Evolutionary conservation across 2,329 filamentous ascomycete species (phyloP), one percentile per base, ranked within the genome.

Genomic region (Aspergillus pseudonomiae): DNA sequence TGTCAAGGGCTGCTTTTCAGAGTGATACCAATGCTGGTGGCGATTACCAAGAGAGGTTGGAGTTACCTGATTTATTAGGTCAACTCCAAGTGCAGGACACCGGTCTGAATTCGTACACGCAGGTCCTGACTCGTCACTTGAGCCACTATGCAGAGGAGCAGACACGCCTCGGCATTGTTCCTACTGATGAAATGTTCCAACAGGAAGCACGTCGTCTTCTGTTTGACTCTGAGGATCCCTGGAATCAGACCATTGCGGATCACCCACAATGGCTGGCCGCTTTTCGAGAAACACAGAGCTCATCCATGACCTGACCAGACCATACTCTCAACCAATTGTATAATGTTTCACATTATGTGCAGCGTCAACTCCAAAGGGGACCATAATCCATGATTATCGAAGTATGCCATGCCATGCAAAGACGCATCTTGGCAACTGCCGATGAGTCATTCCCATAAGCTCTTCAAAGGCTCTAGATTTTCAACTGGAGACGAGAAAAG

Each of bases 121-220:
- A 67, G 12, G 43, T 68, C 1, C 63, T 70, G 14, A 68, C 63
- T 1, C 59, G 41, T 4, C 70, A 70, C 39, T 54, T 71, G 14
- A 63, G 68, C 9, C 64, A 60, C n/a, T 71, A 64, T 62, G 65
- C 65, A 11, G 59, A 60, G 3, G 39, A 59, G 14, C 68, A 68
- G 60, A 61, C 30, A 24, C 28, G 30, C 11, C 26, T 26, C 9
- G 24, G 59, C 1, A 72, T 80, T 1, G 67, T 78, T n/a, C 66
- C 83, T 26, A 83, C 80, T 1, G 83, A 85, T 65, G 80, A 82
- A n/a, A 80, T 83, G 76, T 73, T 85, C 7, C 83, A 85, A 68
- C 65, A 66, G 5, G 75, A 83, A 60, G 80, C 83, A 2, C 75
- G 83, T 19, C 71, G 72, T 39, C 80, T 84, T 26, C 62, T 84